Base-by-base conservation (phyloP, 192 early-diverging fungal genomes). In the Rhizophagus prolifer region DNA sequence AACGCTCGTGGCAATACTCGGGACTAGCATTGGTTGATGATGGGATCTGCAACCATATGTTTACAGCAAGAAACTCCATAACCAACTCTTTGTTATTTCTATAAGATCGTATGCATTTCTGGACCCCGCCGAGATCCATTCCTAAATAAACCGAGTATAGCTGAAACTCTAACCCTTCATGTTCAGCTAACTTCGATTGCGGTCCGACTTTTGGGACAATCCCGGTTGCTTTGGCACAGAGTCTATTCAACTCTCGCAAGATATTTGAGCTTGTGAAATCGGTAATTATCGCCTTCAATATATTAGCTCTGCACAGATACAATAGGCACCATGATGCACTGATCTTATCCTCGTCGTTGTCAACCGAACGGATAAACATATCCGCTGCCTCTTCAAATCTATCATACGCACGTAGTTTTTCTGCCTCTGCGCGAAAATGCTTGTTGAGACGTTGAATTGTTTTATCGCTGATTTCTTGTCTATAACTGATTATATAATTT, bases 361-460 rank as follows among this genome's bases (percentile, higher is more conserved):
- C n/a, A n/a, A n/a, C 0, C 9, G 47, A 41, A 26, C 44, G 9
- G 30, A 4, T 21, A 12, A 72, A 31, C 54, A 60, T 58, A n/a
- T 60, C 58, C 10, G 71, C 71, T n/a, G 71, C 71, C 28, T 72
- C 54, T 16, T 72, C 31, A 34, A 72, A 60, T 34, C 38, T 59
- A 26, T 30, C 54, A 21, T 25, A 58, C 13, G 21, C 28, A 28
- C 54, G 71, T 19, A 59, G 26, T 8, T 59, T 4, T 59, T 72
- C 19, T 0, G 71, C 71, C 5, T n/a, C 54, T 8, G 5, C 21
- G 26, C 71, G 71, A 28, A 58, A 72, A 5, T 59, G 30, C n/a
- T n/a, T n/a, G n/a, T n/a, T n/a, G n/a, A n/a, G n/a, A n/a, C n/a
- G n/a, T n/a, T n/a, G n/a, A n/a, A n/a, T n/a, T n/a, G n/a, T n/a